Percentiles rank a stretch among this genome's conserved stretches.
Evolutionary conservation across 768 basidiomycete species (phyloP).

Genomic region (Auricularia sp.): DNA sequence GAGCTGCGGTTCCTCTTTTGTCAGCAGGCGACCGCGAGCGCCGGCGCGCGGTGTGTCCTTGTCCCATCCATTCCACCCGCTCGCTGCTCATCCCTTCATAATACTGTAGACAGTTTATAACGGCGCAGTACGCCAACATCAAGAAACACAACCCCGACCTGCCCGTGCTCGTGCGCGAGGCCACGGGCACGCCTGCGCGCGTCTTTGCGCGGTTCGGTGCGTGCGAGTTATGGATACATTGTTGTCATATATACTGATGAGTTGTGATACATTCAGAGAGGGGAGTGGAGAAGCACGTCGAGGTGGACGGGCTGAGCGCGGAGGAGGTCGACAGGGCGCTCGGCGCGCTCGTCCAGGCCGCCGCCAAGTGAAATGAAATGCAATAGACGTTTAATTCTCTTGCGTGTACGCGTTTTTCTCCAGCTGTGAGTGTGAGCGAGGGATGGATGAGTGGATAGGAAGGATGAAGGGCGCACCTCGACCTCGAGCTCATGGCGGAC

Average conservation of each 20-base stretch:
- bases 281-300: conserved; percentile 16
- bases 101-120: conserved; percentile 59
- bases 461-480: conserved; percentile 42
- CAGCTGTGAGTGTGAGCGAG: conserved; percentile 35
- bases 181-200: conserved; percentile 67
- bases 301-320: conserved; percentile 14
- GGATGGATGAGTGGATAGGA: no score
- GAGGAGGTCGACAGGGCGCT: conserved; percentile 10
- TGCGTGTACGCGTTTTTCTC: conserved; percentile 70
- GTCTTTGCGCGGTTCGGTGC: conserved; percentile 80
- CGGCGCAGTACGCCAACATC: conserved; percentile 60
- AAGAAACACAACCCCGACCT: conserved; percentile 81
- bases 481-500: conserved; percentile 63
- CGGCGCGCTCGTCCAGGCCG: neutral
- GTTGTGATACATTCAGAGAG: neutral
- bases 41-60: conserved; percentile 58
- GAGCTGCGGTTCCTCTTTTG: conserved; percentile 77
- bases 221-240: conserved; percentile 19
- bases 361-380: neutral
- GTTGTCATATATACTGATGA: neutral
- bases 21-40: conserved; percentile 65
- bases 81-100: neutral
- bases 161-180: conserved; percentile 76
- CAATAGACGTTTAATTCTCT: neutral
- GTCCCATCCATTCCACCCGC: neutral